phyloP scores from a whole-genome alignment of 169 alveolate species.

The Theileria equi region DNA sequence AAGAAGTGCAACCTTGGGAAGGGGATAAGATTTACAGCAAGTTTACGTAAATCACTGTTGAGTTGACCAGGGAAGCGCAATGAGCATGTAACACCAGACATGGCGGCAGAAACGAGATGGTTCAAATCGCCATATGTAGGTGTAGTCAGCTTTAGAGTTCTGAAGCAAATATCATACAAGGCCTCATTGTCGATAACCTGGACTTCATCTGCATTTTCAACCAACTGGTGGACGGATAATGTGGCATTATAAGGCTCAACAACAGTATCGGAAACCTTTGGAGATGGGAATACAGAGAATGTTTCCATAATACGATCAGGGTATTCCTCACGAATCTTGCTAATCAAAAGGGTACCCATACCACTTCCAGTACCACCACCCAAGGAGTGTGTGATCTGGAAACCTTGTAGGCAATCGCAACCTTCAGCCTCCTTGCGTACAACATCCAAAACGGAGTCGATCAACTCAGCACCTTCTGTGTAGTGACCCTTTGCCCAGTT shows the following conservation, averaged over 20 bases:
- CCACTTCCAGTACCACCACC: conserved; percentile 99
- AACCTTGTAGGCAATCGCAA: conserved; percentile 97
- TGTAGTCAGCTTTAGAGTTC: conserved; percentile 95
- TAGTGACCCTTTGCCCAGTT: conserved; percentile 99
- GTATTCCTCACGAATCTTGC: conserved; percentile 96
- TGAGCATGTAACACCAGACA: conserved; percentile 97
- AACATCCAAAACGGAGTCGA: conserved; percentile 97
- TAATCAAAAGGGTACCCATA: conserved; percentile 96
- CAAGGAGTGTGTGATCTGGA: conserved; percentile 95
- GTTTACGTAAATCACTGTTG: conserved; percentile 92
- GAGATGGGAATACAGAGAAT: conserved; percentile 97
- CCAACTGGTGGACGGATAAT: conserved; percentile 94
- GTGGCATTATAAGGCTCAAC: conserved; percentile 99
- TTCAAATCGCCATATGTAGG: conserved; percentile 98
- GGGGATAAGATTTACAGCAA: conserved; percentile 97
- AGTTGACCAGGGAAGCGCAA: conserved; percentile 97
- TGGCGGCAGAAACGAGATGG: conserved; percentile 96
- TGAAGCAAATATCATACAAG: conserved; percentile 97
- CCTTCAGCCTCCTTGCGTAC: conserved; percentile 98
- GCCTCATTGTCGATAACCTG: conserved; percentile 98
- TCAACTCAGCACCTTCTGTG: conserved; percentile 98
- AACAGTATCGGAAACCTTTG: conserved; percentile 98
- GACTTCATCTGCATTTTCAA: conserved; percentile 96
- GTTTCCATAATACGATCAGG: conserved; percentile 98
- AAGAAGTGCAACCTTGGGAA: conserved; percentile 98